phyloP scores from a whole-genome alignment of 371 early-diverging fungal species.

The Conidiobolus incongruus region DNA sequence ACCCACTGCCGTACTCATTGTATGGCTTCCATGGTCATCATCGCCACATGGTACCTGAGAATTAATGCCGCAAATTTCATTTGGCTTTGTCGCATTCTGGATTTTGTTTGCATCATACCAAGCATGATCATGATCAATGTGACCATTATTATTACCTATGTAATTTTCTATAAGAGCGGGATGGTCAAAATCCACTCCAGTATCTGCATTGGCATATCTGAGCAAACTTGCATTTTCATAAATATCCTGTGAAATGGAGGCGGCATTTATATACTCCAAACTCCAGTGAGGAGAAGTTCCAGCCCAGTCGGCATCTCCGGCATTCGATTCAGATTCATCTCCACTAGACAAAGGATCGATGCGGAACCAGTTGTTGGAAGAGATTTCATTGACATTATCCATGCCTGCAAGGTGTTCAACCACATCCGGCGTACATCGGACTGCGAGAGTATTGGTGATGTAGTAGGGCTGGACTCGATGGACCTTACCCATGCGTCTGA shows the following conservation, averaged over 20 bases:
- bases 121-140: neutral
- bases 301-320: neutral
- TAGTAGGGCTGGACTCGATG: neutral
- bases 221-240: neutral
- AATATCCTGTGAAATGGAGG: neutral
- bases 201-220: conserved; percentile 1
- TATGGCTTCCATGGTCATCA: conserved; percentile 4
- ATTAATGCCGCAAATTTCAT: neutral
- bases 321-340: too few species aligned
- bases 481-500: neutral
- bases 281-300: neutral
- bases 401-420: neutral
- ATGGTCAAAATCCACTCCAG: neutral
- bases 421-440: neutral
- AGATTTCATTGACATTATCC: neutral
- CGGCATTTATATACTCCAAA: neutral
- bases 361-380: neutral
- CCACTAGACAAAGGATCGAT: too few species aligned
- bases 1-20: conserved; percentile 1
- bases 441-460: neutral
- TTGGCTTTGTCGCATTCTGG: neutral
- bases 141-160: neutral
- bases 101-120: conserved; percentile 4
- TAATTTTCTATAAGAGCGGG: neutral
- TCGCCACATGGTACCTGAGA: neutral